These are phyloP conservation scores for Clohesyomyces aquaticus DNA, from an alignment of 495 filamentous ascomycete species.

Conservation along the genomic window DNA sequence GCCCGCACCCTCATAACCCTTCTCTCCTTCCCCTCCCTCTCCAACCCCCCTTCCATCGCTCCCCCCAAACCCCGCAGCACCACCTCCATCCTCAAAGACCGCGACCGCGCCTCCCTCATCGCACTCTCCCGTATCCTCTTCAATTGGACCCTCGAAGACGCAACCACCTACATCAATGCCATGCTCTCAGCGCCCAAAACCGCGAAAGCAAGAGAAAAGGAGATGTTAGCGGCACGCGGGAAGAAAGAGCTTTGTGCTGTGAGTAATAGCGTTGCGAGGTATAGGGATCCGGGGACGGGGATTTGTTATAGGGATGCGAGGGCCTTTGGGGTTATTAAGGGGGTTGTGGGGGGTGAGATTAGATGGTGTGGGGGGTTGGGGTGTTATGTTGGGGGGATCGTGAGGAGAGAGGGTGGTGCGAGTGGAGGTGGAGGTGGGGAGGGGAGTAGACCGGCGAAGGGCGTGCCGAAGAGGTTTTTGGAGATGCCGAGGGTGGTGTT, in stretches of 20 bases:
- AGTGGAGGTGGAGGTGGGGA: conserved; percentile 22
- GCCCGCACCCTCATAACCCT: conserved; percentile 42
- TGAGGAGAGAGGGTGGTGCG: conserved; percentile 1
- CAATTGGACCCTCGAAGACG: conserved; percentile 37
- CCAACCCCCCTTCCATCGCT: neutral
- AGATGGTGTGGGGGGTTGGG: conserved; percentile 46
- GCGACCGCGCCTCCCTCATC: conserved; percentile 30
- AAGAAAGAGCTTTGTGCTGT: conserved; percentile 42
- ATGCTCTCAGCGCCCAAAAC: conserved; percentile 39
- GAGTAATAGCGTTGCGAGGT: conserved; percentile 41
- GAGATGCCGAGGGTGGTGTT: conserved; percentile 13
- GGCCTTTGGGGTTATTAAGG: conserved; percentile 43
- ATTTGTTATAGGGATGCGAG: conserved; percentile 44
- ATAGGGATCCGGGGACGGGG: conserved; percentile 47
- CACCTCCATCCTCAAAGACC: conserved; percentile 33
- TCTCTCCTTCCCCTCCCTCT: conserved; percentile 32
- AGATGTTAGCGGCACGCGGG: neutral
- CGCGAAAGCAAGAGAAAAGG: conserved; percentile 11
- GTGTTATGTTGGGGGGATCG: conserved; percentile 44
- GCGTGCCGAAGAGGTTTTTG: conserved; percentile 48
- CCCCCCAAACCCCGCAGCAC: conserved; percentile 14
- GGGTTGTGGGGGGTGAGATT: conserved; percentile 44
- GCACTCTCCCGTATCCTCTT: conserved; percentile 31
- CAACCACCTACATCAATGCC: conserved; percentile 28
- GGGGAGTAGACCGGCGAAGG: conserved; percentile 43